Evolutionary conservation across 2,329 filamentous ascomycete genomes (phyloP).

Genomic region (Epichloe festucae): DNA sequence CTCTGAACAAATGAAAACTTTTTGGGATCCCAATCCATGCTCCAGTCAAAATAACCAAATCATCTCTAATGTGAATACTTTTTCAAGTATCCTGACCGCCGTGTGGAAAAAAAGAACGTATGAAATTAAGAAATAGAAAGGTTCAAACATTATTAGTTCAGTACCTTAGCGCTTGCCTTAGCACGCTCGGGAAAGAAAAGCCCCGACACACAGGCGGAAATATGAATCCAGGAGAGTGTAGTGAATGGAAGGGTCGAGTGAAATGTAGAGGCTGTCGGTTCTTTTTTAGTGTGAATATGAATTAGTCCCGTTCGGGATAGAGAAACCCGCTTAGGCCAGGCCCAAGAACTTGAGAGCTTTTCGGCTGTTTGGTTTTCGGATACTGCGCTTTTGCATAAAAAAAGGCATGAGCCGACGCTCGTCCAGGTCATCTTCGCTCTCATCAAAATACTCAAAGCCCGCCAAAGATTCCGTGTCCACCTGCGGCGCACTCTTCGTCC

Average conservation of each 20-base stretch:
- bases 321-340: constrained; percentile 20
- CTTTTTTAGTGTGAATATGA: not conserved
- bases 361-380: constrained; percentile 29
- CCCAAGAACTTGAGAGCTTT: constrained; percentile 44
- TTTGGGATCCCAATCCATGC: no score
- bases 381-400: constrained; percentile 23
- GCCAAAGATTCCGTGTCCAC: constrained; percentile 20
- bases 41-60: no score
- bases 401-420: constrained; percentile 41
- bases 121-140: not conserved
- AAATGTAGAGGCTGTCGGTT: not conserved
- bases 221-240: not conserved
- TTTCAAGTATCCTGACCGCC: no score
- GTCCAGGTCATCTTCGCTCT: constrained; percentile 32
- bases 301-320: not conserved
- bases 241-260: not conserved
- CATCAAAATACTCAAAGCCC: constrained; percentile 23
- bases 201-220: not conserved
- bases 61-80: no score
- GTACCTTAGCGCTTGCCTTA: not conserved
- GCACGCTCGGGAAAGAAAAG: not conserved
- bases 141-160: not conserved
- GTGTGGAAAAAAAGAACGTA: no score
- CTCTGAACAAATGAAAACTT: no score
- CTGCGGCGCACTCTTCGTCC: constrained; percentile 8